Conservation (phyloP, 2,329 filamentous ascomycete species). For the Calonectria ilicicola region DNA sequence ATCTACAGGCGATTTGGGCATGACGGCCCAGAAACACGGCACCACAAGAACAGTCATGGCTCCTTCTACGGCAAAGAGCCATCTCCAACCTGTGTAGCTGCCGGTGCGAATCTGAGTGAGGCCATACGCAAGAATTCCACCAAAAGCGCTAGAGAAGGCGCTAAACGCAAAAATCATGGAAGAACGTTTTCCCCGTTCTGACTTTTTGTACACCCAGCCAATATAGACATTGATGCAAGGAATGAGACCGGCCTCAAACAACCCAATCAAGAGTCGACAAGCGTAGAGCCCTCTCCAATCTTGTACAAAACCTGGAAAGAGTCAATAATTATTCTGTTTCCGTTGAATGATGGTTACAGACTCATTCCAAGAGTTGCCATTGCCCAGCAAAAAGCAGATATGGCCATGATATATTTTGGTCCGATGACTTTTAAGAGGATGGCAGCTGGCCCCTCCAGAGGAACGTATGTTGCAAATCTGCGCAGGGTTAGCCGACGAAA, state of each 20-base stretch:
- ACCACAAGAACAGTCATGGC: constrained; percentile 51
- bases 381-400: constrained; percentile 33
- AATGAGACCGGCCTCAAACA: constrained; percentile 35
- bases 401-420: constrained; percentile 43
- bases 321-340: neutral
- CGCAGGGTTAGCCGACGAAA: neutral
- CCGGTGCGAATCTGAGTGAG: constrained; percentile 50
- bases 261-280: constrained; percentile 30
- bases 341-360: neutral
- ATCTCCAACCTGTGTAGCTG: constrained; percentile 48
- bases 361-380: constrained; percentile 34
- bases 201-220: constrained; percentile 32
- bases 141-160: constrained; percentile 54
- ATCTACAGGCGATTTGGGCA: constrained; percentile 41
- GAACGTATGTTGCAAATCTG: constrained; percentile 47
- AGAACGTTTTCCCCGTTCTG: constrained; percentile 38
- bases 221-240: constrained; percentile 36
- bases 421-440: constrained; percentile 46
- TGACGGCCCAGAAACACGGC: constrained; percentile 40
- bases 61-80: constrained; percentile 48
- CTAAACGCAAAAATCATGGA: constrained; percentile 55
- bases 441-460: constrained; percentile 46
- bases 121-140: constrained; percentile 56
- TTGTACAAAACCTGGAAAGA: constrained; percentile 22
- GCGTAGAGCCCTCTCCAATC: constrained; percentile 38